Percentiles rank a stretch among this genome's conserved stretches.
These are phyloP conservation scores for Cladosporium velox DNA, from an alignment of 2,329 filamentous ascomycete species.

Conservation along the genomic window DNA sequence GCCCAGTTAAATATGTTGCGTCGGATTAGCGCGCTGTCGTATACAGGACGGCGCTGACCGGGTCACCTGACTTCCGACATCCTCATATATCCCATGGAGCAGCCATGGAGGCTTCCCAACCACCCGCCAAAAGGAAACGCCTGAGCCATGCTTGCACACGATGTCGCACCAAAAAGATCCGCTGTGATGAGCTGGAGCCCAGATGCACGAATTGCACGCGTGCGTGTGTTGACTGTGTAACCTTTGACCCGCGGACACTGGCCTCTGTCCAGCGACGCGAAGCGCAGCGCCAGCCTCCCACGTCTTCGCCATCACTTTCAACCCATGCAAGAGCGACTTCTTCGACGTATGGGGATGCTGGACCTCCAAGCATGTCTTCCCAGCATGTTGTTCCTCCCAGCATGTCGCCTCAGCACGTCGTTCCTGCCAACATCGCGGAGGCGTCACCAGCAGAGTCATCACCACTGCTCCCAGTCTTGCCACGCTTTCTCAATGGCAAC, in stretches of 20 bases:
- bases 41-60: too few species aligned
- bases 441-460: constrained; percentile 9
- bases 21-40: background rate
- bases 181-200: constrained; percentile 10
- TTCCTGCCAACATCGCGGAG: background rate
- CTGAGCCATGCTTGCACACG: constrained; percentile 15
- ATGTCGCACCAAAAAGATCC: constrained; percentile 12
- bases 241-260: constrained; percentile 6
- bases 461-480: constrained; percentile 10
- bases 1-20: too few species aligned
- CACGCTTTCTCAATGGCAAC: constrained; percentile 16
- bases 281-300: constrained; percentile 3
- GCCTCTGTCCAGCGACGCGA: constrained; percentile 6
- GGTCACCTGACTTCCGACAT: background rate
- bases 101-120: constrained; percentile 5
- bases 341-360: background rate
- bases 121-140: constrained; percentile 13
- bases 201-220: constrained; percentile 13
- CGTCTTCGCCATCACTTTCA: background rate
- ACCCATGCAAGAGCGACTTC: background rate
- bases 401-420: background rate
- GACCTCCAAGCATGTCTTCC: background rate
- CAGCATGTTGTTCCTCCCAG: background rate
- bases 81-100: background rate
- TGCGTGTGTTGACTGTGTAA: constrained; percentile 2